Base-by-base conservation (phyloP, 345 rosid species). In the Triadica sebifera region DNA sequence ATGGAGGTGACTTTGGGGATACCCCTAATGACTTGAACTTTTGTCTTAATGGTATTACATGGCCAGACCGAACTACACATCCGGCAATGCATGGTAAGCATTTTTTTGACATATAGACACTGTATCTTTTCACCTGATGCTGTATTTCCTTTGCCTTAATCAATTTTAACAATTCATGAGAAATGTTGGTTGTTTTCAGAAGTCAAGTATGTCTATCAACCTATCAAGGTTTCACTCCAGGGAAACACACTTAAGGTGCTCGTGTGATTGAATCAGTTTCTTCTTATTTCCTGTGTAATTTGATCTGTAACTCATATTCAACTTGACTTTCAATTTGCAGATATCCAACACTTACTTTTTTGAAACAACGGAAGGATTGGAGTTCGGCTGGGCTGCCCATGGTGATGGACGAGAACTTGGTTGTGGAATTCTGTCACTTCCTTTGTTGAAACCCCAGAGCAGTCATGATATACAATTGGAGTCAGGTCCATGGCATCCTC, bases 1-100 rank as follows among this genome's bases (percentile, higher is more conserved):
- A 95, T 90, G 99, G 99, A 78, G 99, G 99, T 58, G 94, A 93
- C 87, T 95, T 90, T 80, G 99, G 98, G 80, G 99, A 95, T 77
- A 77, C 79, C 58, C 98, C 98, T 65, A 95, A 95, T 84, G 99
- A 95, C 85, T 81, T 86, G 81, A 95, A 95, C 85, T 95, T 95
- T 82, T 93, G 99, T 83, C 80, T 95, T 82, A 85, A 93, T 66
- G 99, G 99, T 64, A 81, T 95, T 83, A 77, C 61, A 52, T 95
- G 99, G 99, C 99, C 99, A 13, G 96, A 95, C 84, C 84, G 99
- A 79, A 91, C 94, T 68, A 90, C 93, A 45, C 99, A 93, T 86
- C 99, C 98, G 69, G 93, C 94, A 73, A 60, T 93, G 77, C 88
- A 93, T 39, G 99, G 99, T 95, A 86, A 79, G 46, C 71, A 65